phyloP scores from a whole-genome alignment of 2,329 filamentous ascomycete genomes.

The Pseudogymnoascus sp. region DNA sequence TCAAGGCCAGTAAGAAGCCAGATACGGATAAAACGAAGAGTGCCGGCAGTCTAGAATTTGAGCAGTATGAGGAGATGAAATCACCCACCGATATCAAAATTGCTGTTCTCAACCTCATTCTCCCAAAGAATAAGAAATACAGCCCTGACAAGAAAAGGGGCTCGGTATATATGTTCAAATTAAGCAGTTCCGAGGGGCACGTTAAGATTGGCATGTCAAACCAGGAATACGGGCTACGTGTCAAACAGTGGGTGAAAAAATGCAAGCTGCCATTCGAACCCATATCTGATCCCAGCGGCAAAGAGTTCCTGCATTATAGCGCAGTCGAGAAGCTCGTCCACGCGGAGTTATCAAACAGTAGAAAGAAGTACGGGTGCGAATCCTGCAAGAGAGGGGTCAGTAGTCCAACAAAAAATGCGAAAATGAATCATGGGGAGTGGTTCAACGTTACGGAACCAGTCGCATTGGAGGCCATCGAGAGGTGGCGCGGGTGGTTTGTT shows the following conservation, averaged over 20 bases:
- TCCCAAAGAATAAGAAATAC: background rate
- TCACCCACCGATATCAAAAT: background rate
- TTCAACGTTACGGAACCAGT: slow-evolving; percentile 1
- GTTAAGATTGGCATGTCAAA: slow-evolving; percentile 15
- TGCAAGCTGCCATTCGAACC: slow-evolving; percentile 11
- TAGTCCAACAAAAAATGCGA: background rate
- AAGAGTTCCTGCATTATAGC: slow-evolving; percentile 7
- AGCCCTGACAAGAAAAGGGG: background rate
- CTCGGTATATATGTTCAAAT: slow-evolving; percentile 13
- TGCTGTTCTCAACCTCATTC: background rate
- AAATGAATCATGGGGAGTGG: slow-evolving; percentile 11
- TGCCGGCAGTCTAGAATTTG: background rate
- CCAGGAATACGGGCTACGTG: background rate
- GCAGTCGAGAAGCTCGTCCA: slow-evolving; percentile 13
- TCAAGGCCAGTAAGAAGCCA: background rate
- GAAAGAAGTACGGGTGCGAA: slow-evolving; percentile 8
- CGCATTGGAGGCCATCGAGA: slow-evolving; percentile 12
- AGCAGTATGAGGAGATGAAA: background rate
- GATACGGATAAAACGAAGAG: background rate
- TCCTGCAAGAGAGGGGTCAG: background rate
- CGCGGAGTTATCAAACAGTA: slow-evolving; percentile 1
- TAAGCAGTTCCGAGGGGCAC: background rate
- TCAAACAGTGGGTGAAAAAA: background rate
- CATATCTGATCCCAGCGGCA: slow-evolving; percentile 10
- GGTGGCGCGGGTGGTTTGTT: slow-evolving; percentile 14